Base-by-base conservation (phyloP, 2,329 filamentous ascomycete species). In the Fonsecaea erecta region DNA sequence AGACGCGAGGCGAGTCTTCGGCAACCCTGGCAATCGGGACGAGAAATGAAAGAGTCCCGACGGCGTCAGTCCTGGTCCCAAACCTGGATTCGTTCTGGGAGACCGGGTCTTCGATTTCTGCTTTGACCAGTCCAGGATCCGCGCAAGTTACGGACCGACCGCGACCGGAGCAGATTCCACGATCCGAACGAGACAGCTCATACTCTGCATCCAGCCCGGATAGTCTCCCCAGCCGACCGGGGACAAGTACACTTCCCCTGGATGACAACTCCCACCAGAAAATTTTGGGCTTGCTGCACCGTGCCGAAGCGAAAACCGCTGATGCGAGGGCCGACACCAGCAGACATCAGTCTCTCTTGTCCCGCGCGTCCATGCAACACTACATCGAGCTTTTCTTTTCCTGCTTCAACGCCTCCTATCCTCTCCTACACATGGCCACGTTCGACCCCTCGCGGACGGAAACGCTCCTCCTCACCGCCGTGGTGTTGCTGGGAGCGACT, bases 361-460 rank as follows among this genome's bases (percentile, higher is more conserved):
- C 82, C 0, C 74, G 84, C 0, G 69, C 74, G 1, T 80, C 82
- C 0, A 75, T 88, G 7, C 85, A 88, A 69, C 79, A 76, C 2
- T 88, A 86, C 71, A 80, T 81, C 48, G 83, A 88, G 65, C 75
- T 88, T 1, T 88, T 85, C 75, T 88, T 88, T 73, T 82, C 79
- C 0, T 80, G 82, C 2, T 88, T 88, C 75, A 88, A 89, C 71
- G 80, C 81, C 0, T 79, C 82, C 1, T 88, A 88, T 68, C 86
- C 86, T 0, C 76, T 88, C 1, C 80, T 88, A 9, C 85, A 88
- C 64, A 77, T 82, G 66, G 77, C 84, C 1, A 87, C 85, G 0
- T 88, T 88, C 70, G 78, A 85, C 48, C 79, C 84, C 0, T 77
- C 75, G 9, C 73, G 76, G 2, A 77, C 80, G 0, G 83, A 88